phyloP scores from a whole-genome alignment of 2,329 filamentous ascomycete species.

The Phyllosticta citrichinensis region DNA sequence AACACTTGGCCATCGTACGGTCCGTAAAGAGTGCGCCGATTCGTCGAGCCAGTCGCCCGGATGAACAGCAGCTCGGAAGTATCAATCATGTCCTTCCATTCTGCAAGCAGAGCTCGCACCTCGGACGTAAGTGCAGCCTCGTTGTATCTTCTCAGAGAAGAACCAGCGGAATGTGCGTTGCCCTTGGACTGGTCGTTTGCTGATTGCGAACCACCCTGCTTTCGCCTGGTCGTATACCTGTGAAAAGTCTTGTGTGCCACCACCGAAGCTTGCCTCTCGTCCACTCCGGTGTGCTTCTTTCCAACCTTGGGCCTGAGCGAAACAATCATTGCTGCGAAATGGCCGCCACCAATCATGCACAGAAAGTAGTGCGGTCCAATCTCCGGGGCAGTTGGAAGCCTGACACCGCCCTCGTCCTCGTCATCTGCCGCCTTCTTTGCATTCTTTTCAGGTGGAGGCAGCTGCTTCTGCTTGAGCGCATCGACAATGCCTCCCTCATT shows the following conservation, averaged over 20 bases:
- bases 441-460: constrained; percentile 49
- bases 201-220: constrained; percentile 92
- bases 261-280: constrained; percentile 78
- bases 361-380: constrained; percentile 82
- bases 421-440: constrained; percentile 20
- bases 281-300: constrained; percentile 57
- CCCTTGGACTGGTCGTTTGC: constrained; percentile 93
- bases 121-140: constrained; percentile 86
- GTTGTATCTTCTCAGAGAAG: constrained; percentile 83
- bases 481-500: constrained; percentile 52
- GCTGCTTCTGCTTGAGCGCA: constrained; percentile 65
- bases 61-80: constrained; percentile 79
- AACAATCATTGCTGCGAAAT: constrained; percentile 95
- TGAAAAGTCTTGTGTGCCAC: constrained; percentile 97
- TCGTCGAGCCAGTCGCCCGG: constrained; percentile 77
- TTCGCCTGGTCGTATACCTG: constrained; percentile 87
- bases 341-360: constrained; percentile 96
- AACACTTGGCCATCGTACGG: constrained; percentile 85
- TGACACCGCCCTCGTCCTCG: constrained; percentile 48
- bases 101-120: constrained; percentile 65
- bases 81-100: constrained; percentile 82
- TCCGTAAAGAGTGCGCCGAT: constrained; percentile 77
- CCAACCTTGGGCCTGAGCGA: constrained; percentile 71
- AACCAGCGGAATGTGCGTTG: constrained; percentile 85
- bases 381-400: constrained; percentile 45